These are phyloP conservation scores for Macadamia integrifolia DNA, from an alignment of 164 flowering plant genomes.

Conservation along the genomic window DNA sequence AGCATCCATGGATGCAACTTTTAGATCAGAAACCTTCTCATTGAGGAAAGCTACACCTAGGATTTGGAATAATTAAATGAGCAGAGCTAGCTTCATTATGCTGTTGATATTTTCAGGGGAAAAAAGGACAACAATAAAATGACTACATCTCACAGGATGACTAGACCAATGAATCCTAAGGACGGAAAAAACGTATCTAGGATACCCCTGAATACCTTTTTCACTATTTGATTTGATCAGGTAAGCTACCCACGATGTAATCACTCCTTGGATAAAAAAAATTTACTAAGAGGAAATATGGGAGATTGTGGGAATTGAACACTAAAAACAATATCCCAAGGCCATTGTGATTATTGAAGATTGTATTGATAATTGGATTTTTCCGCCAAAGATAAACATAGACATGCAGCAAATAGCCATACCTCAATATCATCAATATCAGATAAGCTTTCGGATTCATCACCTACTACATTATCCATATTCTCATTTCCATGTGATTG, in stretches of 20 bases:
- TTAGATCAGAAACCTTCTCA: neutral
- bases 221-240: too few relatives aligned
- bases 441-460: conserved; percentile 58
- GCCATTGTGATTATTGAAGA: too few relatives aligned
- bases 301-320: neutral
- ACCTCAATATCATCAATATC: conserved; percentile 85
- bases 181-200: neutral
- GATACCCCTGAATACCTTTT: neutral
- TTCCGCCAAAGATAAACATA: too few relatives aligned
- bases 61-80: neutral
- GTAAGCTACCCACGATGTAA: too few relatives aligned
- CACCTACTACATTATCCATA: conserved; percentile 14
- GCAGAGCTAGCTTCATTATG: neutral
- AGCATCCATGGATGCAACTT: neutral
- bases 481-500: conserved; percentile 10
- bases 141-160: too few relatives aligned
- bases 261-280: too few relatives aligned
- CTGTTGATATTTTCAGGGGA: neutral
- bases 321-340: too few relatives aligned
- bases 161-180: neutral
- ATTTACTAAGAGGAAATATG: too few relatives aligned
- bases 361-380: too few relatives aligned
- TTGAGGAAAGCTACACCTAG: too few relatives aligned
- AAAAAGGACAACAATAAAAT: neutral
- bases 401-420: neutral